Evolutionary conservation across 2,329 filamentous ascomycete species (phyloP), one percentile per base, ranked within the genome.

Genomic region (Colletotrichum cereale): DNA sequence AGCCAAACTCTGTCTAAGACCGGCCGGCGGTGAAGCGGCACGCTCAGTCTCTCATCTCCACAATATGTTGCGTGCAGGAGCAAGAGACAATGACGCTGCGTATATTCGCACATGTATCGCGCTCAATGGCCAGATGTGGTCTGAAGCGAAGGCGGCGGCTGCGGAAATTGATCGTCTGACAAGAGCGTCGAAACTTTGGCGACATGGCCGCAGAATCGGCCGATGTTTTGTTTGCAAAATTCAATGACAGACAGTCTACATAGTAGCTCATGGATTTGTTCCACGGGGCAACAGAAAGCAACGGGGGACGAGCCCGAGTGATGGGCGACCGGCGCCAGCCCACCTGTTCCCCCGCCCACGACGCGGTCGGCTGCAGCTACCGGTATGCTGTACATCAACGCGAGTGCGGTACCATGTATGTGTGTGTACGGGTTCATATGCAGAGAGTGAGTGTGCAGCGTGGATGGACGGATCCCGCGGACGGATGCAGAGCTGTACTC

Each of bases 241-340:
- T 52, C 31, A 11, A 44, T n/a, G 40, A 24, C 40, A 34, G 34
- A 38, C 31, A n/a, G n/a, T n/a, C n/a, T n/a, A n/a, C n/a, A n/a
- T n/a, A n/a, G n/a, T 40, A 40, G 44, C 48, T 63, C 58, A 52
- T 58, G n/a, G 44, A 55, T 60, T 34, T 55, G 57, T 71, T 68
- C 68, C 38, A 71, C 65, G 68, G 65, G 65, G 65, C 65, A 71
- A 71, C 68, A 71, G 58, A 71, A 71, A 57, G 67, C 62, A 70
- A 70, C 48, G n/a, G 40, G 67, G 34, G 47, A 24, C 42, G 36
- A 66, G 66, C 31, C 61, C 55, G 52, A 40, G 24, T 14, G 42
- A 62, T 36, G 42, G 36, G 42, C 34, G 55, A 38, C 50, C n/a
- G 36, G 34, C 31, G 48, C 38, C 50, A 24, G 57, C 64, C 68